These are phyloP conservation scores for Keqinozyma sinolaborantium DNA, from an alignment of 1,139 yeast genomes.

Conservation along the genomic window DNA sequence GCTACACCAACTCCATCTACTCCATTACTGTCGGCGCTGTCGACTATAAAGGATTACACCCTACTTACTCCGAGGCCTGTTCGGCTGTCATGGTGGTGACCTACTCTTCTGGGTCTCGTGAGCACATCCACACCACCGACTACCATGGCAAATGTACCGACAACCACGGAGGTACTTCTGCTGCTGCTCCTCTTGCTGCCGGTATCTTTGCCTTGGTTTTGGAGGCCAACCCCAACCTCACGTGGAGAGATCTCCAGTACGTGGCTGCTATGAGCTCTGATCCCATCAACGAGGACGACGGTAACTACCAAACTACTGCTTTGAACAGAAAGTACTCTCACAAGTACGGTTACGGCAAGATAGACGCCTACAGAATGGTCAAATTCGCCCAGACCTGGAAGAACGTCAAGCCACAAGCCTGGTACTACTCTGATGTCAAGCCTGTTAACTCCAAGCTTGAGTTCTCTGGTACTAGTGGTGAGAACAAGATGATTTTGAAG, in stretches of 20 bases:
- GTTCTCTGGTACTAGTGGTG: conserved; percentile 17
- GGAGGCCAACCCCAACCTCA: conserved; percentile 76
- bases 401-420: conserved; percentile 86
- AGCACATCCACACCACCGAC: conserved; percentile 90
- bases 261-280: conserved; percentile 70
- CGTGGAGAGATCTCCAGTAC: conserved; percentile 97
- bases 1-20: conserved; percentile 93
- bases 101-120: conserved; percentile 88
- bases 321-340: conserved; percentile 74
- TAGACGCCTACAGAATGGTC: conserved; percentile 79
- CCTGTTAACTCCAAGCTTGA: conserved; percentile 25
- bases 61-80: conserved; percentile 88
- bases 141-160: conserved; percentile 67
- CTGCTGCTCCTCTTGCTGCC: conserved; percentile 98
- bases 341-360: conserved; percentile 87
- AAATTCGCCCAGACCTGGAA: conserved; percentile 75
- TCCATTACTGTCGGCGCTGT: conserved; percentile 95
- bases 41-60: conserved; percentile 81
- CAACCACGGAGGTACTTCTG: conserved; percentile 94
- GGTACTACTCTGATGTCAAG: conserved; percentile 56
- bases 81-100: conserved; percentile 97
- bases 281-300: conserved; percentile 66
- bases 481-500: conserved; percentile 21
- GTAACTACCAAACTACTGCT: conserved; percentile 62
- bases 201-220: conserved; percentile 84